Evolutionary conservation across 2,329 filamentous ascomycete genomes (phyloP), one percentile per base, ranked within the genome.

Genomic region (Ilyonectria sp.): DNA sequence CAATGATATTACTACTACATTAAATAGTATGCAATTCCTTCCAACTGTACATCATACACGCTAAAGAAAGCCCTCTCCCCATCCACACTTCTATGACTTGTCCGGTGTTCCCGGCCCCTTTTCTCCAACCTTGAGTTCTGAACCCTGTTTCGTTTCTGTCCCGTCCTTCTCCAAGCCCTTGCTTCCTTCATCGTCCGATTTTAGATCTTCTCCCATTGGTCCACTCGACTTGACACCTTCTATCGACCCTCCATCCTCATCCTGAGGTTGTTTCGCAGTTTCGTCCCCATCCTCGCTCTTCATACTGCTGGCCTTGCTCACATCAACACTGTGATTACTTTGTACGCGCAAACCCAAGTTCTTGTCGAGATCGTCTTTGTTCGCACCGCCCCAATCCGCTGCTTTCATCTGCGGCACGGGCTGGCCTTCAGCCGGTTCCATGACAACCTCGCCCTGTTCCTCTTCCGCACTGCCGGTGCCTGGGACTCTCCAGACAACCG

Each of bases 401-500:
- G 93, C 82, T 54, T 83, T 80, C 72, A 89, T 88, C 81, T 97
- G 92, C 1, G 88, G 88, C 5, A 97, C 91, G 0, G 90, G 87
- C 58, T 92, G 90, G 4, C 91, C 90, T 40, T 88, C 84, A 17
- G 84, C 85, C 0, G 94, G 93, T 78, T 94, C 90, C 1, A 82
- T 84, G 58, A 91, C 83, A 26, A 78, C 77, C 46, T 80, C 77
- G 7, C 71, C 74, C 0, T 73, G 93, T 78, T 94, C 89, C 2
- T 82, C 85, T 56, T 76, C 74, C 3, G 67, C 73, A 0, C 72
- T 70, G 0, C 74, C 76, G 0, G 78, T 73, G 4, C 75, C 78
- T 0, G 79, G 80, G 1, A 82, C 81, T 46, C 90, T 90, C 96
- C 96, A 99, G 0, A 97, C 91, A 0, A 98, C 93, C 11, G 93